Conservation (phyloP, 495 filamentous ascomycete species). For the Physcia stellaris region DNA sequence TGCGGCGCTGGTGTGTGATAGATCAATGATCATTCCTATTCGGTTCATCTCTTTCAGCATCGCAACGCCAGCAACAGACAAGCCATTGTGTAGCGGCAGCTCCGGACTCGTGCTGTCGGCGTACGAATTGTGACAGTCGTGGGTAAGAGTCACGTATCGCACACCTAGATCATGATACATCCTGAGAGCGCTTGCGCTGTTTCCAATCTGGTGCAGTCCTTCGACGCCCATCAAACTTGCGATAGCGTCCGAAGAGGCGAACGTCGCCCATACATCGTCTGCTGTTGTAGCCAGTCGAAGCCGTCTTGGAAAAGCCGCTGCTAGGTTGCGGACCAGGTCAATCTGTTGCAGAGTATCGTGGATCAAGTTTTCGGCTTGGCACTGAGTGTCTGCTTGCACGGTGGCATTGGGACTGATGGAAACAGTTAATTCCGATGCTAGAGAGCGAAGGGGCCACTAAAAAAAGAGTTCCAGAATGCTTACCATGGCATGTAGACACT, state of each 20-base stretch:
- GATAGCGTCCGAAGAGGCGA: constrained; percentile 40
- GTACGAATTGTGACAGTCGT: constrained; percentile 87
- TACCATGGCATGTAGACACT: constrained; percentile 74
- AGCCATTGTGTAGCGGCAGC: constrained; percentile 40
- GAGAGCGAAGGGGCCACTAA: constrained; percentile 58
- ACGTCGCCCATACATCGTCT: constrained; percentile 39
- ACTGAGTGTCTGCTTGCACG: too few species aligned
- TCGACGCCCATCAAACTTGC: constrained; percentile 64
- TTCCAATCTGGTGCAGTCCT: constrained; percentile 90
- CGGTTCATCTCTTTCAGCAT: constrained; percentile 48
- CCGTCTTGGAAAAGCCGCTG: constrained; percentile 36
- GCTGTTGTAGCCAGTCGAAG: constrained; percentile 54
- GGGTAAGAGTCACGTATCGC: constrained; percentile 78
- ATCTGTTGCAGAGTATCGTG: constrained; percentile 68
- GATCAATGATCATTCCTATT: constrained; percentile 33
- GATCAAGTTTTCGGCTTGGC: constrained; percentile 35
- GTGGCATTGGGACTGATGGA: too few species aligned
- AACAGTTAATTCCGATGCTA: constrained; percentile 48
- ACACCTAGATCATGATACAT: constrained; percentile 68
- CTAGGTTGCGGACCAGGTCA: constrained; percentile 62
- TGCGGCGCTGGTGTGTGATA: constrained; percentile 40
- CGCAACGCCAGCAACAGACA: constrained; percentile 54
- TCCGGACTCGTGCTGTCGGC: constrained; percentile 49
- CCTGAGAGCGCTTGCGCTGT: constrained; percentile 64
- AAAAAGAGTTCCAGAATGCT: too few species aligned